Base-by-base conservation (phyloP, 108 stramenopile genomes). In the Parietichytrium sp. region DNA sequence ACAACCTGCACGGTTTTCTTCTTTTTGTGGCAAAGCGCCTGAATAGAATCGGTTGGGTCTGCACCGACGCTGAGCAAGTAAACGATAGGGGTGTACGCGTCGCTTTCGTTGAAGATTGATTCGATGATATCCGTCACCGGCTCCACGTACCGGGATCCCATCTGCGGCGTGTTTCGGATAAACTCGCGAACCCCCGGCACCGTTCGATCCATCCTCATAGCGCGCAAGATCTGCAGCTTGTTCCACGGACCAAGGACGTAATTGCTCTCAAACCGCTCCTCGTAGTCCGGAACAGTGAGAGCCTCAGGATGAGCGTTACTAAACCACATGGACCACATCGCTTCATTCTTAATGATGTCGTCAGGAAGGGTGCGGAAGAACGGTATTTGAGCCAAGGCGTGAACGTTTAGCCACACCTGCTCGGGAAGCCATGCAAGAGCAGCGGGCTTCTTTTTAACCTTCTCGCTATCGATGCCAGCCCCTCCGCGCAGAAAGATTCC, bases 81-180 rank as follows among this genome's bases (percentile, higher is more conserved):
- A 54, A 95, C 92, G 38, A 94, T 93, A 3, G 95, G 95, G 15
- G 93, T 90, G 29, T 87, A 84, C 6, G 89, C 84, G 49, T 86
- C 79, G 93, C 93, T 94, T 47, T 88, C 92, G 51, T 92, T 88
- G 84, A 92, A 95, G 29, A 93, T 92, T 87, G 81, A 86, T 79
- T 95, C 94, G 54, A 95, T 93, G 20, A 93, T 95, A 80, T 95
- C 95, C 16, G 94, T 95, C 1, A 95, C 93, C 23, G 95, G 95
- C 79, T 95, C 94, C 18, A 95, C 93, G 80, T 89, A 95, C 7
- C 83, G 53, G 13, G 92, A 85, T 20, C 95, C 95, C 93, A 95
- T 93, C 55, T 92, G 87, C 52, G 90, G 88, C 18, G 91, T 92
- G 48, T 84, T 80, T 48, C 90, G 90, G 29, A 95, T 84, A 79